Conservation (phyloP, 352 stramenopile species). For the Globisporangium rhizosaccharum region DNA sequence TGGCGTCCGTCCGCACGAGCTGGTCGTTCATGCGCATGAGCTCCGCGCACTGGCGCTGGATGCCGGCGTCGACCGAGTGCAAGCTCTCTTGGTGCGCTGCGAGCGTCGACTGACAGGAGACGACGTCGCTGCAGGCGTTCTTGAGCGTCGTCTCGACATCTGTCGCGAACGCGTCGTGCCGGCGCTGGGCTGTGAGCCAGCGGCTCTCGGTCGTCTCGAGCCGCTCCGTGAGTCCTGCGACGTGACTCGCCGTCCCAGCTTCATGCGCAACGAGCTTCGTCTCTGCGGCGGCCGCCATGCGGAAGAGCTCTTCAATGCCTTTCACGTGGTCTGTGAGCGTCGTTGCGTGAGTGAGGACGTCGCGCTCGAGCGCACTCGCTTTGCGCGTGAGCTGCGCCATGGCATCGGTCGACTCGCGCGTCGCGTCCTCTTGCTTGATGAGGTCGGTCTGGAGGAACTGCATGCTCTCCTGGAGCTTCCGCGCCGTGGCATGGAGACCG, state of each 20-base stretch:
- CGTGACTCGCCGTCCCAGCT: slow-evolving; percentile 12
- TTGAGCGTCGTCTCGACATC: slow-evolving; percentile 28
- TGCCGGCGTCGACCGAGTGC: slow-evolving; percentile 18
- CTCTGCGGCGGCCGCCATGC: too few relatives aligned
- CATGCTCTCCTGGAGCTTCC: slow-evolving; percentile 32
- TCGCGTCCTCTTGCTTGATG: slow-evolving; percentile 36
- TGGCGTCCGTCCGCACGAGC: slow-evolving; percentile 22
- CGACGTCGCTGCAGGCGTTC: slow-evolving; percentile 23
- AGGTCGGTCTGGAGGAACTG: slow-evolving; percentile 41
- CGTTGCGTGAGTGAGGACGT: slow-evolving; percentile 16
- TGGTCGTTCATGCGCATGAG: slow-evolving; percentile 26
- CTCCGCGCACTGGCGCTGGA: slow-evolving; percentile 29
- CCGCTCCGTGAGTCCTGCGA: slow-evolving; percentile 16
- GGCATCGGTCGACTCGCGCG: slow-evolving; percentile 23
- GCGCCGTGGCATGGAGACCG: slow-evolving; percentile 27
- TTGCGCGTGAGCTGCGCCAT: slow-evolving; percentile 25
- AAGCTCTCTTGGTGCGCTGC: slow-evolving; percentile 30
- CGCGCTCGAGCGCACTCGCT: slow-evolving; percentile 14
- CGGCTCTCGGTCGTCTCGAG: slow-evolving; percentile 21
- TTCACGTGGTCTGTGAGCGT: slow-evolving; percentile 22
- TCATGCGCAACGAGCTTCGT: slow-evolving; percentile 23
- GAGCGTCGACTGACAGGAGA: slow-evolving; percentile 20
- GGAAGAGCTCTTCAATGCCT: slow-evolving; percentile 27
- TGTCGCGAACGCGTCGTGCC: slow-evolving; percentile 20
- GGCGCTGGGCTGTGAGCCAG: slow-evolving; percentile 10